Percentiles rank a stretch among this genome's conserved stretches.
Conservation (phyloP, 192 early-diverging fungal genomes). For the Phlyctochytrium planicorne region DNA sequence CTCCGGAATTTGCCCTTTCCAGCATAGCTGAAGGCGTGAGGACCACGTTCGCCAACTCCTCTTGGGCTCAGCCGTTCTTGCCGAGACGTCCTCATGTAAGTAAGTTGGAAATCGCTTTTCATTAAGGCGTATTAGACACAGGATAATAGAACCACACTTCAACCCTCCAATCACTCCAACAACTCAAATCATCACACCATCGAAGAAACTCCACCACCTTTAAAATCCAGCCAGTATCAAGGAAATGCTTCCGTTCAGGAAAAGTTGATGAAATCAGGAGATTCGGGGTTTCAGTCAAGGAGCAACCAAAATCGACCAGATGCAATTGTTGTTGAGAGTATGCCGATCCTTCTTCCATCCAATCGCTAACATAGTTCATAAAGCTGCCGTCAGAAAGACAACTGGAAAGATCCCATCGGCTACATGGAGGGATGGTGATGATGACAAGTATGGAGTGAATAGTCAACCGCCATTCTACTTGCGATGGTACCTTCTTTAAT, state of each 20-base stretch:
- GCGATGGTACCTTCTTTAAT: neutral
- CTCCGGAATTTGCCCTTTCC: constrained; percentile 23
- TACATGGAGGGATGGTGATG: neutral
- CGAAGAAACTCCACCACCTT: no score
- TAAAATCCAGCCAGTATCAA: no score
- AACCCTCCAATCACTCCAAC: neutral
- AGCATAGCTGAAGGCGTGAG: constrained; percentile 31
- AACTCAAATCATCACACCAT: neutral
- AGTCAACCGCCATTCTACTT: neutral
- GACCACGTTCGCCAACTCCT: constrained; percentile 20
- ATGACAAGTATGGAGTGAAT: constrained; percentile 4
- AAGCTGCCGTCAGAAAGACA: neutral
- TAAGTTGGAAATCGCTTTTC: neutral
- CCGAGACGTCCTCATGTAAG: constrained; percentile 16
- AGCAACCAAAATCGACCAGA: neutral
- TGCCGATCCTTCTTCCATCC: neutral
- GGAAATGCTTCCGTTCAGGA: neutral
- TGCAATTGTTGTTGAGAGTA: neutral
- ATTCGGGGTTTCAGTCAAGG: neutral
- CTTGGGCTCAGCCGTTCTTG: constrained; percentile 41
- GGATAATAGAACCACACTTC: neutral
- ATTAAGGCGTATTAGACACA: neutral
- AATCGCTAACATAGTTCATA: neutral
- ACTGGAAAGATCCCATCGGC: neutral
- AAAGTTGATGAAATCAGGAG: neutral